Conservation (phyloP, 2,329 filamentous ascomycete species). For the Alternaria alternata region DNA sequence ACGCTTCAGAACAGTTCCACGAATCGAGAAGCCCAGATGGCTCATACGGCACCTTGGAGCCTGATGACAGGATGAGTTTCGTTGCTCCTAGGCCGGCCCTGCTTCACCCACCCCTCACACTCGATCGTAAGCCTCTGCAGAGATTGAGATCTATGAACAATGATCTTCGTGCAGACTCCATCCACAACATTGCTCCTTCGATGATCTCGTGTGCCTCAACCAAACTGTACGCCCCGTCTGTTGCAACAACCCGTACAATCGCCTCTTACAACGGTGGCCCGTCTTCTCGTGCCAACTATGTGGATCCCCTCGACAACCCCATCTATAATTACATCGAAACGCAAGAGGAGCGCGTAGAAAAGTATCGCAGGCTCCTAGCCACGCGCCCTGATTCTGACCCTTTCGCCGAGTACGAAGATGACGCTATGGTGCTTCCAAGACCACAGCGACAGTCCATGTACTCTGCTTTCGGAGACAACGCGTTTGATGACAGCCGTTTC, state of each 20-base stretch:
- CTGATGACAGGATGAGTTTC: conserved; percentile 6
- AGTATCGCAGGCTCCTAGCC: conserved; percentile 9
- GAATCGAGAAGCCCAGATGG: neutral
- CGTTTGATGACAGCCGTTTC: conserved; percentile 7
- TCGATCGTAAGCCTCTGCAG: neutral
- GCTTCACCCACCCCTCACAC: neutral
- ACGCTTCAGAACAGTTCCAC: neutral
- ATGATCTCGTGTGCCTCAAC: neutral
- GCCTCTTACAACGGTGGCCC: conserved; percentile 14
- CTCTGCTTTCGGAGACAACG: conserved; percentile 5
- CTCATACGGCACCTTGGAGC: neutral
- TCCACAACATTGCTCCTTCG: neutral
- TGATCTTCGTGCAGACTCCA: neutral
- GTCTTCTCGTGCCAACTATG: neutral
- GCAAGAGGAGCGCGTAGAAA: conserved; percentile 6
- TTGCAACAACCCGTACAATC: conserved; percentile 14
- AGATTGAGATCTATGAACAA: neutral
- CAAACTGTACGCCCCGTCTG: neutral
- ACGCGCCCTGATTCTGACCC: neutral
- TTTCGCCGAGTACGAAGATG: neutral
- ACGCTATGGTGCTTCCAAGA: conserved; percentile 5
- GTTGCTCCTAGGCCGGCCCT: neutral
- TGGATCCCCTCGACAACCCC: conserved; percentile 16
- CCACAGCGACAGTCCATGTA: conserved; percentile 20
- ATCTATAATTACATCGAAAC: conserved; percentile 8